Base-by-base conservation (phyloP, 2,329 filamentous ascomycete species). In the Mycogone perniciosa region DNA sequence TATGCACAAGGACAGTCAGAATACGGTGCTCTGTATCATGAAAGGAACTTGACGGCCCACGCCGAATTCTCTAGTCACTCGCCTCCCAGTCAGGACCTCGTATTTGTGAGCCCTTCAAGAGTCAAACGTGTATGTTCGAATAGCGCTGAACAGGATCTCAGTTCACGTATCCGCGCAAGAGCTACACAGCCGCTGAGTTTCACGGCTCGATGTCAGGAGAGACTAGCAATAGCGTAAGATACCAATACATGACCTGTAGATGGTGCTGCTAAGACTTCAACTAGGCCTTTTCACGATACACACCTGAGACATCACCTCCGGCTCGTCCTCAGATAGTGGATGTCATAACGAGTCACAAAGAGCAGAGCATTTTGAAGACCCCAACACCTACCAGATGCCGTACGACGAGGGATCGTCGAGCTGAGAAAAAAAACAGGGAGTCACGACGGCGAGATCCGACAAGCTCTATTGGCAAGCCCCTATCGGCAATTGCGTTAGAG, bases 401-500 rank as follows among this genome's bases (percentile, higher is more conserved):
- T 30, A n/a, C 44, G 1, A 34, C 38, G 8, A 44, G 41, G 9
- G 55, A 50, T 27, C 58, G 57, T 5, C 56, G 57, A 30, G 54
- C 62, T 30, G 54, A 58, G 44, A 64, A 62, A 50, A 58, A 35
- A 50, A 48, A 44, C 42, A 57, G 46, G 27, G 68, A 50, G 69
- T 69, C 62, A 71, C 59, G 57, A 27, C 51, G 60, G 27, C 51
- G 54, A 75, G 59, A 53, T 37, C 20, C 48, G 26, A 35, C 27
- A 6, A 20, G 31, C 9, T 35, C 31, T 26, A 27, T 45, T 31
- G 35, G 46, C 27, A 78, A 77, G 48, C 86, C 89, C 0, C 72
- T 95, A 50, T 91, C 86, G 61, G 76, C 84, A 55, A 66, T 92
- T 57, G 88, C 86, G 5, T 80, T 76, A 57, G 76, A 85, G 48